A percentile compares a stretch with the other conserved stretches of the same genome.
phyloP scores from a whole-genome alignment of 2,329 filamentous ascomycete genomes.

The Blastomyces gilchristii region DNA sequence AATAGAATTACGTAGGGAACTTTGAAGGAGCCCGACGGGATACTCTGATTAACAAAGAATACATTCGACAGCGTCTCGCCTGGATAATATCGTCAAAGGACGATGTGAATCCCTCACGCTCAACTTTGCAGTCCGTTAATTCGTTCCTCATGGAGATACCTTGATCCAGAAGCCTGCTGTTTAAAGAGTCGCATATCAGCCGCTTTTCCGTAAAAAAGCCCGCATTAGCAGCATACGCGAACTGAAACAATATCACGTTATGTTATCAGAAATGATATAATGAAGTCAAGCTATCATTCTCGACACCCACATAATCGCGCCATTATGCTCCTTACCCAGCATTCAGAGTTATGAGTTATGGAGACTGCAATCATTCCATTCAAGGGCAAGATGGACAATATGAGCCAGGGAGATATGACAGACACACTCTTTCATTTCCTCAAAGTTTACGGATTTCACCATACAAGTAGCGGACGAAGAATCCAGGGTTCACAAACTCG shows the following conservation, averaged over 20 bases:
- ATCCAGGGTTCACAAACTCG: neutral
- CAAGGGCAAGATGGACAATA: neutral
- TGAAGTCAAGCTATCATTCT: constrained; percentile 27
- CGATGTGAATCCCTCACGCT: constrained; percentile 69
- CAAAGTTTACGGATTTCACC: neutral
- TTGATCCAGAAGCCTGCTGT: constrained; percentile 4
- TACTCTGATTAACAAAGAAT: constrained; percentile 54
- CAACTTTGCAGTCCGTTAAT: constrained; percentile 85
- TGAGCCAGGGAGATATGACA: too few relatives aligned
- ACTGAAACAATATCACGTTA: neutral
- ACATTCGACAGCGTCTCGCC: constrained; percentile 68
- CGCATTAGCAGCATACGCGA: neutral
- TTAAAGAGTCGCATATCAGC: neutral
- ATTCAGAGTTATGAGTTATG: constrained; percentile 27
- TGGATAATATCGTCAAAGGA: constrained; percentile 71
- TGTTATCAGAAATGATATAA: constrained; percentile 8
- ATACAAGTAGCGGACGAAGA: neutral
- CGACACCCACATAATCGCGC: constrained; percentile 41
- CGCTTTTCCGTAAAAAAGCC: neutral
- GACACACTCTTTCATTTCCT: neutral
- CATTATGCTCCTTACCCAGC: constrained; percentile 41
- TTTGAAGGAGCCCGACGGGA: constrained; percentile 22
- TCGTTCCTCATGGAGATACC: constrained; percentile 62
- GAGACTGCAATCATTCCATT: neutral
- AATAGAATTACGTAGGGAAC: constrained; percentile 19